These are phyloP conservation scores for Deinandra increscens DNA, from an alignment of 129 eudicot species.

Conservation along the genomic window DNA sequence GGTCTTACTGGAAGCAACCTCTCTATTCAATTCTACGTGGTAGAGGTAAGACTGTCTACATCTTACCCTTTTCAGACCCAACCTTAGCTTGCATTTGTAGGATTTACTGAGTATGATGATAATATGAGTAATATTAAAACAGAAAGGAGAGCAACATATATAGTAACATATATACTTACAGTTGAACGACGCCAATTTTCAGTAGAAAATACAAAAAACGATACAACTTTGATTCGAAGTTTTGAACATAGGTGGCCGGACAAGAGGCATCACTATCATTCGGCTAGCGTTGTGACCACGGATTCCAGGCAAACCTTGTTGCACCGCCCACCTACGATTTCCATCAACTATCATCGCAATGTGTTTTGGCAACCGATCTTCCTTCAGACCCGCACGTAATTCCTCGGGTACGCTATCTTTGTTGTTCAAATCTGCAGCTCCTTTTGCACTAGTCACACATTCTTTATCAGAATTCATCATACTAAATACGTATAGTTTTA, in stretches of 20 bases:
- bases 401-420: background rate
- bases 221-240: constrained; percentile 10
- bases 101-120: too few relatives aligned
- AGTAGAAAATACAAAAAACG: constrained; percentile 19
- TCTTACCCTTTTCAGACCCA: too few relatives aligned
- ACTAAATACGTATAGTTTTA: background rate
- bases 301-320: constrained; percentile 8
- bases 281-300: constrained; percentile 5
- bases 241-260: background rate
- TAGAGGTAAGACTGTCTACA: too few relatives aligned
- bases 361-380: constrained; percentile 24
- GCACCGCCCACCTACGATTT: constrained; percentile 17
- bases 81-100: too few relatives aligned
- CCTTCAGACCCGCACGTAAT: background rate
- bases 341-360: constrained; percentile 13
- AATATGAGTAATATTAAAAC: too few relatives aligned
- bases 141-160: too few relatives aligned
- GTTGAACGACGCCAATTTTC: constrained; percentile 15
- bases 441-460: background rate
- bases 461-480: background rate
- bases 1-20: too few relatives aligned
- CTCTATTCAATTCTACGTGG: too few relatives aligned
- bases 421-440: too few relatives aligned
- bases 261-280: background rate
- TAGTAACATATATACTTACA: background rate